phyloP scores from a whole-genome alignment of 768 basidiomycete species.

The Collybia mongolica region DNA sequence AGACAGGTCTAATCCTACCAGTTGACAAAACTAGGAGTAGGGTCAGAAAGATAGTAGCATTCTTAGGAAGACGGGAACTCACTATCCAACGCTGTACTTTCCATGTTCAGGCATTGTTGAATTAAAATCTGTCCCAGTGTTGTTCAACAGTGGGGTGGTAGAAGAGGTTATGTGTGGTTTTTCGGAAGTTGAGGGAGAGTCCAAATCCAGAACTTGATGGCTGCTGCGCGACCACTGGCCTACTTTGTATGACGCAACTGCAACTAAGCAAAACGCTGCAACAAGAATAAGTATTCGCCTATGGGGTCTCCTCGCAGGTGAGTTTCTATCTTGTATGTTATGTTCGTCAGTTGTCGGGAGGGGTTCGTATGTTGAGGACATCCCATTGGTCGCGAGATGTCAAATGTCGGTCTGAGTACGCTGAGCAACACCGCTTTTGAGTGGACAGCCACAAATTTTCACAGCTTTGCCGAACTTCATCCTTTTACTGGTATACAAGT shows the following conservation, averaged over 20 bases:
- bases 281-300: slow-evolving; percentile 32
- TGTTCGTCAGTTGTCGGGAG: slow-evolving; percentile 27
- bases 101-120: slow-evolving; percentile 40
- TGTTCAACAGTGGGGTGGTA: slow-evolving; percentile 4
- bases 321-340: slow-evolving; percentile 13
- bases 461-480: no score
- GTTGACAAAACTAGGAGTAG: slow-evolving; percentile 62
- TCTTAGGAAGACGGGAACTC: slow-evolving; percentile 26
- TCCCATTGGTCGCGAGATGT: slow-evolving; percentile 1
- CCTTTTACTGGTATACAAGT: no score
- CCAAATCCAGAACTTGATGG: background rate
- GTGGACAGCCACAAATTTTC: slow-evolving; percentile 1
- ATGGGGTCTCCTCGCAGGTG: slow-evolving; percentile 18
- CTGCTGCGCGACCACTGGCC: slow-evolving; percentile 34
- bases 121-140: slow-evolving; percentile 14
- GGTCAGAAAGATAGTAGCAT: slow-evolving; percentile 9
- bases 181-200: slow-evolving; percentile 6
- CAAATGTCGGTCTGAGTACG: no score
- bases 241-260: slow-evolving; percentile 40
- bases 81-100: slow-evolving; percentile 85
- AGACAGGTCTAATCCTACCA: slow-evolving; percentile 41
- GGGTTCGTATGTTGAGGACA: slow-evolving; percentile 26
- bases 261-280: slow-evolving; percentile 32
- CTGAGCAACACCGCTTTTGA: background rate
- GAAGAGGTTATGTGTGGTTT: slow-evolving; percentile 7